Conservation (phyloP, 1,284 basidiomycete species). For the Ganoderma meredithae region DNA sequence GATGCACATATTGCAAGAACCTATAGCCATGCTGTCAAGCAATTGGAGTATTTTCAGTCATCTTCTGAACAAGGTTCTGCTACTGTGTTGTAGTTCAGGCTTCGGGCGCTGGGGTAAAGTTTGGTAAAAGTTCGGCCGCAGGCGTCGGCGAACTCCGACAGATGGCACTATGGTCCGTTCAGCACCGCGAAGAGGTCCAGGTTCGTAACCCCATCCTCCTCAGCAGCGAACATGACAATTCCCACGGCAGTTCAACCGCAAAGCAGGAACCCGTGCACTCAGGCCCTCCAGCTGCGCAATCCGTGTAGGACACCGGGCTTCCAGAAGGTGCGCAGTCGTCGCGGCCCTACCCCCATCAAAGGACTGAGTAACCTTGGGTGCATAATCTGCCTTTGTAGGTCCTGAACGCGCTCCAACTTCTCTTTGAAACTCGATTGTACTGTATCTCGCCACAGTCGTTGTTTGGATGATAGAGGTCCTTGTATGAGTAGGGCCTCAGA, state of each 20-base stretch:
- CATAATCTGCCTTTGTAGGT: not conserved
- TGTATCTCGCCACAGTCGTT: not conserved
- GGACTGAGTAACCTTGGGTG: not conserved
- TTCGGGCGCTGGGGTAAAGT: too few species aligned
- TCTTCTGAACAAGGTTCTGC: too few species aligned
- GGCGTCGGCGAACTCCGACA: not conserved
- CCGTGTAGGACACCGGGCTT: not conserved
- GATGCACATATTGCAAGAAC: too few species aligned
- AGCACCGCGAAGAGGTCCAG: not conserved
- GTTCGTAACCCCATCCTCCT: not conserved
- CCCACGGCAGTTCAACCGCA: not conserved
- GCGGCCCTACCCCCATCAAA: not conserved
- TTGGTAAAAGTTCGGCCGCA: too few species aligned
- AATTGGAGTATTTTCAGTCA: too few species aligned
- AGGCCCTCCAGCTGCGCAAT: not conserved
- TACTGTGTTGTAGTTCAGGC: too few species aligned
- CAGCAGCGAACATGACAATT: constrained; percentile 1
- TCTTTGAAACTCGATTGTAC: not conserved
- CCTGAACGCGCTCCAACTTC: not conserved
- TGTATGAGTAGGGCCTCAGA: too few species aligned
- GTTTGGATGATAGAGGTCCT: not conserved
- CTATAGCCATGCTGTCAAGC: too few species aligned
- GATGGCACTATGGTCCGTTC: not conserved
- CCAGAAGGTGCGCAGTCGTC: not conserved
- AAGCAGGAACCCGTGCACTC: not conserved